Percentiles rank a stretch among this genome's conserved stretches.
phyloP scores from a whole-genome alignment of 306 rosid species.

The Vicia villosa region DNA sequence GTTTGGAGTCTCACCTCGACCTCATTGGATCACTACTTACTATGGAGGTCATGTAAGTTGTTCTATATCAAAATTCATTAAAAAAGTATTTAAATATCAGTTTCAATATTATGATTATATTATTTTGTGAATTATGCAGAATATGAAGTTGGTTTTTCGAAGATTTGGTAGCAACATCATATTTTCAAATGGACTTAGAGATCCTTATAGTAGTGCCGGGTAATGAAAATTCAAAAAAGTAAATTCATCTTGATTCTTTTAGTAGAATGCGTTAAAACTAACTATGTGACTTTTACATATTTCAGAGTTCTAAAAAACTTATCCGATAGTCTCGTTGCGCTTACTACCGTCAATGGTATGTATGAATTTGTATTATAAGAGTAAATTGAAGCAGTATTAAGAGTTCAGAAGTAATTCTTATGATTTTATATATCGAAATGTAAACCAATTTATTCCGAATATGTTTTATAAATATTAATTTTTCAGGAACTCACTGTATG shows the following conservation, averaged over 20 bases:
- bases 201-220: conserved; percentile 70
- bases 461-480: too few species aligned
- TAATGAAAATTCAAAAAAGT: conserved; percentile 23
- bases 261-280: background rate
- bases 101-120: background rate
- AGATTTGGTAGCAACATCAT: conserved; percentile 65
- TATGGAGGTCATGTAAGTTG: background rate
- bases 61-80: background rate
- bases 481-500: background rate
- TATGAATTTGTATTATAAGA: background rate
- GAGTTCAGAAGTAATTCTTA: too few species aligned
- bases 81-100: background rate
- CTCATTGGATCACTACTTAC: background rate
- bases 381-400: background rate
- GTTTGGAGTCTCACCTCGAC: background rate
- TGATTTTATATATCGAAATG: too few species aligned
- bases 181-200: conserved; percentile 73
- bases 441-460: too few species aligned
- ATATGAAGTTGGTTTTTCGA: conserved; percentile 47
- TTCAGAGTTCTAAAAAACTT: background rate
- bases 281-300: background rate
- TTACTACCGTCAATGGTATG: background rate
- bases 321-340: background rate
- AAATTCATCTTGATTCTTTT: conserved; percentile 2
- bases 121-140: conserved; percentile 36